phyloP scores from a whole-genome alignment of 2,329 filamentous ascomycete species.

The Anthostomella pinea region DNA sequence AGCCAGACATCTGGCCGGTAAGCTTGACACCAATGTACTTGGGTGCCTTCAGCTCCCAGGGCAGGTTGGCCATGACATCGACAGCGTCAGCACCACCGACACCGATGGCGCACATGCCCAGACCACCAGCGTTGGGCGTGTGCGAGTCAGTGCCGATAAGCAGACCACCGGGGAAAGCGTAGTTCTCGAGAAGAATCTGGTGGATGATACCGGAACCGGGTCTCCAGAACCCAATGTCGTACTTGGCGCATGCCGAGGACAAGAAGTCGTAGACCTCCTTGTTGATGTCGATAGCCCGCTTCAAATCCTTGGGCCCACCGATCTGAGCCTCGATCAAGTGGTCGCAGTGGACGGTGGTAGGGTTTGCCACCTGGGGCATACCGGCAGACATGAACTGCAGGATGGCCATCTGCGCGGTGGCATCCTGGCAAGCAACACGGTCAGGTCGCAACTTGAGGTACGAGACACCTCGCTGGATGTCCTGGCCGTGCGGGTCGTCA shows the following conservation, averaged over 20 bases:
- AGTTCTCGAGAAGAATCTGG: slow-evolving; percentile 98
- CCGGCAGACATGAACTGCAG: slow-evolving; percentile 99
- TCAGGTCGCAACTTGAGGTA: slow-evolving; percentile 97
- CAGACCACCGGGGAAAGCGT: slow-evolving; percentile 96
- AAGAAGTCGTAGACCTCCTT: slow-evolving; percentile 99
- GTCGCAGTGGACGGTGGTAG: slow-evolving; percentile 95
- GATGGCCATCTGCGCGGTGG: slow-evolving; percentile 99
- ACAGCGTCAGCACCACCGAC: slow-evolving; percentile 98
- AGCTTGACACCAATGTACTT: slow-evolving; percentile 97
- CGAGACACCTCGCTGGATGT: slow-evolving; percentile 91
- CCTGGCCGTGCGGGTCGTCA: slow-evolving; percentile 93
- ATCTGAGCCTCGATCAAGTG: slow-evolving; percentile 98
- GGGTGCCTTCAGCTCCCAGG: slow-evolving; percentile 97
- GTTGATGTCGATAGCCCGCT: slow-evolving; percentile 87
- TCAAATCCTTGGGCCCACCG: slow-evolving; percentile 91
- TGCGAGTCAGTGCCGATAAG: slow-evolving; percentile 98
- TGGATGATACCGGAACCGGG: slow-evolving; percentile 99
- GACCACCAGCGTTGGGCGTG: slow-evolving; percentile 94
- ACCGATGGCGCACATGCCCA: slow-evolving; percentile 92
- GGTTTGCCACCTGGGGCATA: slow-evolving; percentile 92
- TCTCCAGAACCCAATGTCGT: slow-evolving; percentile 99
- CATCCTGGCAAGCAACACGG: slow-evolving; percentile 98
- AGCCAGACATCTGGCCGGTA: slow-evolving; percentile 83
- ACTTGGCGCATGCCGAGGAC: slow-evolving; percentile 90
- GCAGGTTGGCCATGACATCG: slow-evolving; percentile 79